Percentiles rank a stretch among this genome's conserved stretches.
Evolutionary conservation across 805 yeast genomes (phyloP).

Genomic region (Pichia cabralensis): DNA sequence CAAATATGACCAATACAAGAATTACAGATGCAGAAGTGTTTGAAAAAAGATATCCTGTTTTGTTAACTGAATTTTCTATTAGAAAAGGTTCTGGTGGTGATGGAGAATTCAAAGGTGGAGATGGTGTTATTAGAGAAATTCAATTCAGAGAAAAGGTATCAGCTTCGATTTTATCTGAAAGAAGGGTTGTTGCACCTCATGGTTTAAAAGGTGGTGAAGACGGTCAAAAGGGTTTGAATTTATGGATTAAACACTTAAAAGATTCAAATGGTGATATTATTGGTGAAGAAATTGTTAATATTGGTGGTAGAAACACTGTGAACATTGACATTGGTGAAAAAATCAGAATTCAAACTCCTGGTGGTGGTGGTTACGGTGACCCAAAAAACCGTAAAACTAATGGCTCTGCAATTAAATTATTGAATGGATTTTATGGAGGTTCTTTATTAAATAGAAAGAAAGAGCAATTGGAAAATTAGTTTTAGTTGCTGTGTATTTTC

Average conservation of each 20-base stretch:
- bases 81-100: constrained; percentile 74
- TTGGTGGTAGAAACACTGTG: constrained; percentile 68
- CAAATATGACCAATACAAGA: constrained; percentile 89
- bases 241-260: constrained; percentile 21
- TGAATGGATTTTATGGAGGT: no score
- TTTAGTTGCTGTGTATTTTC: no score
- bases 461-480: no score
- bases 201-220: constrained; percentile 78
- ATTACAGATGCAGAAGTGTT: constrained; percentile 87
- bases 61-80: constrained; percentile 61
- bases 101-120: constrained; percentile 69
- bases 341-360: constrained; percentile 63
- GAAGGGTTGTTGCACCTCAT: constrained; percentile 77
- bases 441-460: no score
- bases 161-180: constrained; percentile 76
- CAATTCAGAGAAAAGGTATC: constrained; percentile 65
- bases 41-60: constrained; percentile 80
- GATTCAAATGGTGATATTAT: constrained; percentile 24
- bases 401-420: no score
- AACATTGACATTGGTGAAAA: constrained; percentile 54
- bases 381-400: no score
- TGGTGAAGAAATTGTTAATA: constrained; percentile 32
- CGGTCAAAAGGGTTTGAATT: constrained; percentile 44
- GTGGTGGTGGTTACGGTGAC: constrained; percentile 85
- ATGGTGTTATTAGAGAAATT: constrained; percentile 78